Evolutionary conservation across 352 stramenopile genomes (phyloP).

Genomic region (Peronosclerospora sorghi): DNA sequence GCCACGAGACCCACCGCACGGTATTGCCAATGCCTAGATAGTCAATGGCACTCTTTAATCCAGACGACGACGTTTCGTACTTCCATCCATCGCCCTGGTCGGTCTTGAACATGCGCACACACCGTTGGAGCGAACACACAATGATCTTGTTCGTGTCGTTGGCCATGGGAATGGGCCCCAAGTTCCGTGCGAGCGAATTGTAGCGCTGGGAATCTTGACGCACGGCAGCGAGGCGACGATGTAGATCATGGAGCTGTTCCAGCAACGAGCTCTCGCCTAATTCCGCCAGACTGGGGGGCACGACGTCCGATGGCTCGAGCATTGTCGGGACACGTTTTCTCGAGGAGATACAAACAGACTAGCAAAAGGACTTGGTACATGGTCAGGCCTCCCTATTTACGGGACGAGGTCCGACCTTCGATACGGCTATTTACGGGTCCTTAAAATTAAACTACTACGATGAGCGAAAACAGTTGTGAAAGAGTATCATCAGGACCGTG

Average conservation of each 20-base stretch:
- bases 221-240: conserved; percentile 54
- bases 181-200: conserved; percentile 42
- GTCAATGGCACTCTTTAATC: conserved; percentile 69
- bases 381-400: no score
- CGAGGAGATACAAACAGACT: no score
- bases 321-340: no score
- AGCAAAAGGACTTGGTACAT: no score
- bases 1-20: conserved; percentile 87
- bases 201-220: conserved; percentile 68
- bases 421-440: not conserved
- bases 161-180: conserved; percentile 62
- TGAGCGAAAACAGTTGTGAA: not conserved
- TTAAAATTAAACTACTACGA: not conserved
- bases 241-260: conserved; percentile 70
- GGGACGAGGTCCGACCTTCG: no score
- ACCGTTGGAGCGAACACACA: conserved; percentile 53
- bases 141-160: conserved; percentile 76
- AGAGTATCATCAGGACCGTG: not conserved
- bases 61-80: conserved; percentile 51
- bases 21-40: conserved; percentile 62
- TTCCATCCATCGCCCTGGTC: conserved; percentile 62
- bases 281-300: conserved; percentile 17
- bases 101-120: conserved; percentile 68
- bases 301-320: conserved; percentile 2
- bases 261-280: conserved; percentile 61